Evolutionary conservation across 2,329 filamentous ascomycete species (phyloP), one percentile per base, ranked within the genome.

Genomic region (Lizonia empirigonia): DNA sequence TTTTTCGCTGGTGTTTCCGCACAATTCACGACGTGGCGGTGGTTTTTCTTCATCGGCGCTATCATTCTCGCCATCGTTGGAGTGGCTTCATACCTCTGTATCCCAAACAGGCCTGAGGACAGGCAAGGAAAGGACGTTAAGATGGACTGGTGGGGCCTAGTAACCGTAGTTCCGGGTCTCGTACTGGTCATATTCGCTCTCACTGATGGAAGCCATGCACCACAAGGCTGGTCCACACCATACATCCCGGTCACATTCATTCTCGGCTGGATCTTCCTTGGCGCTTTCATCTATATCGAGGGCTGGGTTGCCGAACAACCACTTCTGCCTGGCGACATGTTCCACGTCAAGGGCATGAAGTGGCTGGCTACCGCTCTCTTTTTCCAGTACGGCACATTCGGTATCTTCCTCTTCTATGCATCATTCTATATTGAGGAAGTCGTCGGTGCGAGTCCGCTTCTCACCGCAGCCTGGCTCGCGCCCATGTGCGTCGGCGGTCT

Each of bases 181-280:
- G 78, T 88, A 2, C 78, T 94, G 20, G 77, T 90, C 7, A 86
- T 91, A 0, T 93, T 86, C 62, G 87, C 89, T 0, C 82, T 94
- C 42, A 91, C 89, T 0, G 86, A 90, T 38, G 86, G 85, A 7
- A 82, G 85, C 0, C 84, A 90, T 67, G 87, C 87, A 0, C 81
- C 85, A 0, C 68, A 84, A 2, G 83, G 86, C 1, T 93, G 89
- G 88, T 76, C 72, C n/a, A 90, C 86, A 0, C 86, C 87, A 1
- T 90, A 91, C 58, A 85, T 93, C 29, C 82, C 82, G 32, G 76
- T 85, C 8, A 83, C 85, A 0, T 81, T 93, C 37, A 74, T 85
- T 3, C 30, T 88, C 1, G 89, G 89, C 0, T 73, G 81, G 5
- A 49, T 89, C 0, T 71, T 87, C 7, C 76, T 94, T 1, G 74